Percentiles rank a stretch among this genome's conserved stretches.
phyloP scores from a whole-genome alignment of 169 alveolate species.

The Plasmodium sp. region DNA sequence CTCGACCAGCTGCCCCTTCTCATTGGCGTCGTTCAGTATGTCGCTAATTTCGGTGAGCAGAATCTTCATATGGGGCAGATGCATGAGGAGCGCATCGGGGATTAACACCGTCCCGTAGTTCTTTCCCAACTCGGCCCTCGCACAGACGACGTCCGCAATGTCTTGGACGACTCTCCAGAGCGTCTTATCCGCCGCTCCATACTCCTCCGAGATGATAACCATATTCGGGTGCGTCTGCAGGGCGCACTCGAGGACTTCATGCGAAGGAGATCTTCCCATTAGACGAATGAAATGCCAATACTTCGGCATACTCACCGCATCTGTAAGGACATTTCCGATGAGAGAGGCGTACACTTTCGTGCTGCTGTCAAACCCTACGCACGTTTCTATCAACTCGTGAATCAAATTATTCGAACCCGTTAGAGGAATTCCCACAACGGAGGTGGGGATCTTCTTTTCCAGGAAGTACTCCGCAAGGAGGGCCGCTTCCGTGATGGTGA shows the following conservation, averaged over 20 bases:
- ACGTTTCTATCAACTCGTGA: slow-evolving; percentile 92
- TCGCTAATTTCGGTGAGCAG: slow-evolving; percentile 92
- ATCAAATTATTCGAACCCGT: slow-evolving; percentile 95
- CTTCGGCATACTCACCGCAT: slow-evolving; percentile 98
- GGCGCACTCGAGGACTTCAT: slow-evolving; percentile 96
- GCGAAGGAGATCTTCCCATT: slow-evolving; percentile 98
- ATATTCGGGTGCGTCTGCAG: slow-evolving; percentile 97
- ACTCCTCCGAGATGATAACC: slow-evolving; percentile 96
- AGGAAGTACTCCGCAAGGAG: slow-evolving; percentile 92
- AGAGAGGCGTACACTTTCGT: slow-evolving; percentile 96
- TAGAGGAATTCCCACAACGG: slow-evolving; percentile 96
- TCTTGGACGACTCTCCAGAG: slow-evolving; percentile 94
- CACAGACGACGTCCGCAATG: slow-evolving; percentile 95
- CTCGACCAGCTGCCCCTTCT: slow-evolving; percentile 75
- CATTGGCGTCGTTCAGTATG: slow-evolving; percentile 83
- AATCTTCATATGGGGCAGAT: slow-evolving; percentile 94
- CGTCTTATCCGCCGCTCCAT: slow-evolving; percentile 95
- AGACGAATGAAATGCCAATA: slow-evolving; percentile 98
- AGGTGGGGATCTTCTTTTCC: slow-evolving; percentile 87
- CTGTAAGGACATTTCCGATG: slow-evolving; percentile 98
- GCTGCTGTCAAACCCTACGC: slow-evolving; percentile 98
- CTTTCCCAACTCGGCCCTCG: slow-evolving; percentile 94
- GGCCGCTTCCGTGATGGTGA: slow-evolving; percentile 95
- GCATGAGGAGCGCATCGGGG: slow-evolving; percentile 97
- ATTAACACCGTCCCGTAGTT: slow-evolving; percentile 96